Evolutionary conservation across 2,329 filamentous ascomycete genomes (phyloP).

Genomic region (Juglanconis juglandina): DNA sequence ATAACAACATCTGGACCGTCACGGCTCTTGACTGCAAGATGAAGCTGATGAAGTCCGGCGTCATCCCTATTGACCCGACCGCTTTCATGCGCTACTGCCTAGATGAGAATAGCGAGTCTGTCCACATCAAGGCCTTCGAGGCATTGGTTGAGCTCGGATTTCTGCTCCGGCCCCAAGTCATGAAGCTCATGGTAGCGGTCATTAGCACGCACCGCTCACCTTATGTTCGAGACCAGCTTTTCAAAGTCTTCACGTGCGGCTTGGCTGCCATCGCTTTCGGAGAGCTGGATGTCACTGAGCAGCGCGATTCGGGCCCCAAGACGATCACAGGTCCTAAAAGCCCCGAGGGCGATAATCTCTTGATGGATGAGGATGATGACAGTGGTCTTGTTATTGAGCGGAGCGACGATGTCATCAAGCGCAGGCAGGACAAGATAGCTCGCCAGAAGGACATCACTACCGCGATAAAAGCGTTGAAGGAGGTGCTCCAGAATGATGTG

Average conservation of each 20-base stretch:
- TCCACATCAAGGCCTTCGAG: slow-evolving; percentile 65
- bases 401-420: slow-evolving; percentile 39
- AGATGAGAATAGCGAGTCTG: slow-evolving; percentile 59
- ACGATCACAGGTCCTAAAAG: neutral
- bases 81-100: slow-evolving; percentile 64
- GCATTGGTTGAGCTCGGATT: slow-evolving; percentile 61
- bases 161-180: slow-evolving; percentile 52
- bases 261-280: slow-evolving; percentile 63
- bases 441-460: slow-evolving; percentile 46
- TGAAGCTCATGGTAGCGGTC: slow-evolving; percentile 54
- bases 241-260: slow-evolving; percentile 56
- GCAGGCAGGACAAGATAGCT: slow-evolving; percentile 43
- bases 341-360: slow-evolving; percentile 6
- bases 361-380: slow-evolving; percentile 27
- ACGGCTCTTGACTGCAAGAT: slow-evolving; percentile 60
- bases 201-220: slow-evolving; percentile 63
- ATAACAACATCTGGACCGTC: slow-evolving; percentile 64
- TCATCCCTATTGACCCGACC: slow-evolving; percentile 51
- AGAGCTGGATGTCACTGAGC: slow-evolving; percentile 34
- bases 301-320: slow-evolving; percentile 8
- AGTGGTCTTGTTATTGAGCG: slow-evolving; percentile 47
- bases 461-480: slow-evolving; percentile 45
- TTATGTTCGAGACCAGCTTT: slow-evolving; percentile 58
- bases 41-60: slow-evolving; percentile 60
- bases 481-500: slow-evolving; percentile 42